Evolutionary conservation across 352 stramenopile genomes (phyloP), one percentile per base, ranked within the genome.

Genomic region (Phytophthora hybrid): DNA sequence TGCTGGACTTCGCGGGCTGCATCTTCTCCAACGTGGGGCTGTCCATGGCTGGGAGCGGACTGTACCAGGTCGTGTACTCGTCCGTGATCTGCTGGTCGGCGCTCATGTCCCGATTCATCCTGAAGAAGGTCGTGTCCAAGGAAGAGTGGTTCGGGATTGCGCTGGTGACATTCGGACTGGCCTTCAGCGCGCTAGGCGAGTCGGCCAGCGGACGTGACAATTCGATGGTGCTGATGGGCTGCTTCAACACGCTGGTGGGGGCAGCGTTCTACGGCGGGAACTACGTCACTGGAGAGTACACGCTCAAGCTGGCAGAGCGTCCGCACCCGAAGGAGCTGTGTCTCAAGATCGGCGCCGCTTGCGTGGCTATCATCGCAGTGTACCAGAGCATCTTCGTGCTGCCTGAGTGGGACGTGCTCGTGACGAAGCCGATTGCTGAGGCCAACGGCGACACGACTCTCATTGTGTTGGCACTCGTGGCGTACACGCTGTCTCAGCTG

Each of bases 1-100:
- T 94, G 53, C 69, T 96, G 52, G 89, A 96, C 73, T 94, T 96
- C 68, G 86, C 82, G 2, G 89, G 89, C 57, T 94, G 88, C 75
- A 89, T 96, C 46, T 96, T 96, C 71, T 94, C 85, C 61, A 96
- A 93, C 63, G 79, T 94, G 23, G 89, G 87, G 3, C 69, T 96
- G 26, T 89, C 88, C 16, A 94, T 96, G 87, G 87, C 89, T 2
- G 87, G 89, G 7, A 94, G 87, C 54, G 89, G 89, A 6, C 77
- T 96, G 26, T 96, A 92, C 58, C 89, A 96, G 71, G 87, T 94
- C 37, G 82, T 92, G 39, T 96, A 95, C 75, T 95, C 87, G 61
- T 93, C 87, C 18, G 88, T 96, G 37, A 93, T 96, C 70, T 95
- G 89, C 75, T 96, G 89, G 89, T 95, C 88, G 29, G 89, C 88